These are phyloP conservation scores for Rhynchosporium agropyri DNA, from an alignment of 2,329 filamentous ascomycete species.

Conservation along the genomic window DNA sequence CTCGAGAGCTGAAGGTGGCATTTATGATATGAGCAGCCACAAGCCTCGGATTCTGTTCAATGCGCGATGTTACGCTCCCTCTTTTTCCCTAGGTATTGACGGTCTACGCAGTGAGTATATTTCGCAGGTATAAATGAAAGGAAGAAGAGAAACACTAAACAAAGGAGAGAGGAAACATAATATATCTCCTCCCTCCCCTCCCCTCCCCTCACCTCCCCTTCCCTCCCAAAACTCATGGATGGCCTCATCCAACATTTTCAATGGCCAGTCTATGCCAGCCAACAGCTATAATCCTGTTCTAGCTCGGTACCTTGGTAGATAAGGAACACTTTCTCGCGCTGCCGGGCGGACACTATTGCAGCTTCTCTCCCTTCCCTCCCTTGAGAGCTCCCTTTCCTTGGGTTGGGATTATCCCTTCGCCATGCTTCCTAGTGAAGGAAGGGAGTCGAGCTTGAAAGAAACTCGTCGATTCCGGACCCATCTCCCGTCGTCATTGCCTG, in stretches of 20 bases:
- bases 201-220: constrained; percentile 5
- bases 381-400: constrained; percentile 1
- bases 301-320: constrained; percentile 9
- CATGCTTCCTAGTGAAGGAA: background rate
- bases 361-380: constrained; percentile 14
- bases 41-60: background rate
- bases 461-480: constrained; percentile 7
- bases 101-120: too few species aligned
- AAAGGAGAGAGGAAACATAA: too few species aligned
- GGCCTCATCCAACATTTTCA: constrained; percentile 1
- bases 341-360: constrained; percentile 14
- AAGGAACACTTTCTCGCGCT: constrained; percentile 10
- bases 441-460: background rate
- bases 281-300: constrained; percentile 18
- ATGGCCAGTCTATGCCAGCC: constrained; percentile 9
- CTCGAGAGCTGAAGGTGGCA: background rate
- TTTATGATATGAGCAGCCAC: constrained; percentile 10
- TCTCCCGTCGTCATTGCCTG: constrained; percentile 8
- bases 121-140: background rate
- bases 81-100: background rate
- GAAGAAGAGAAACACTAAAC: background rate
- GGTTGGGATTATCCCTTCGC: constrained; percentile 8
- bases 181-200: background rate
- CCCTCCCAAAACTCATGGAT: constrained; percentile 3
- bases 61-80: constrained; percentile 14